phyloP scores from a whole-genome alignment of 1,284 basidiomycete genomes.

The Neolentinus lepideus region DNA sequence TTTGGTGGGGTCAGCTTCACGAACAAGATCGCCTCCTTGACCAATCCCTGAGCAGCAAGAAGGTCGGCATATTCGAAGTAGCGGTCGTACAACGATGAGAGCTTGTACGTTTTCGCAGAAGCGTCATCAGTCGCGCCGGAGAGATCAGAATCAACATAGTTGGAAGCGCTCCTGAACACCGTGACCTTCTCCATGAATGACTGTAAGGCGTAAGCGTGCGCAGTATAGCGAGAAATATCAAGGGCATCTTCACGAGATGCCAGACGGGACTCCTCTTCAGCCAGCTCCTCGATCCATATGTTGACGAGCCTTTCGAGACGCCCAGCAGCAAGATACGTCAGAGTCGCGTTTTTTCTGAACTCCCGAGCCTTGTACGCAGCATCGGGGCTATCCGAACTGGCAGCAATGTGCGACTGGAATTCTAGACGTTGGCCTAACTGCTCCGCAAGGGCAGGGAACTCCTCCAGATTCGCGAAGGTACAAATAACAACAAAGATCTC shows the following conservation, averaged over 20 bases:
- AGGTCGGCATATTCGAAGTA: constrained; percentile 96
- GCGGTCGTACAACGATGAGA: constrained; percentile 83
- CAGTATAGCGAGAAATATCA: constrained; percentile 66
- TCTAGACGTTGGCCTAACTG: constrained; percentile 91
- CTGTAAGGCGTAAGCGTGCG: constrained; percentile 86
- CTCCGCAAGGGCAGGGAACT: constrained; percentile 84
- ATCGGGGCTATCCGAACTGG: constrained; percentile 36
- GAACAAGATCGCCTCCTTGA: constrained; percentile 79
- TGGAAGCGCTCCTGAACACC: constrained; percentile 87
- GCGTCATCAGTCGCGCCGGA: constrained; percentile 27
- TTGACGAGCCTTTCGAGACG: constrained; percentile 84
- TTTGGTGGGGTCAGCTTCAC: constrained; percentile 76
- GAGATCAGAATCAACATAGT: constrained; percentile 83
- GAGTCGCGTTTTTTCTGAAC: constrained; percentile 83
- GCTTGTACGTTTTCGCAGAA: constrained; percentile 70
- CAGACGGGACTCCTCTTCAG: constrained; percentile 72
- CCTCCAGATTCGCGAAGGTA: constrained; percentile 85
- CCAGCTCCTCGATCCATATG: constrained; percentile 92
- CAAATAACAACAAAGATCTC: constrained; percentile 97
- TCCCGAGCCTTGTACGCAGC: constrained; percentile 39
- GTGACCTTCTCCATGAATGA: constrained; percentile 97
- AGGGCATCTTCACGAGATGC: constrained; percentile 36
- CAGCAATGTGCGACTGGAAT: constrained; percentile 63
- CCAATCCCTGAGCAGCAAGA: constrained; percentile 83
- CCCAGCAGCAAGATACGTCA: constrained; percentile 90